phyloP scores from a whole-genome alignment of 1,284 basidiomycete species.

The Hypsizygus ulmarius region DNA sequence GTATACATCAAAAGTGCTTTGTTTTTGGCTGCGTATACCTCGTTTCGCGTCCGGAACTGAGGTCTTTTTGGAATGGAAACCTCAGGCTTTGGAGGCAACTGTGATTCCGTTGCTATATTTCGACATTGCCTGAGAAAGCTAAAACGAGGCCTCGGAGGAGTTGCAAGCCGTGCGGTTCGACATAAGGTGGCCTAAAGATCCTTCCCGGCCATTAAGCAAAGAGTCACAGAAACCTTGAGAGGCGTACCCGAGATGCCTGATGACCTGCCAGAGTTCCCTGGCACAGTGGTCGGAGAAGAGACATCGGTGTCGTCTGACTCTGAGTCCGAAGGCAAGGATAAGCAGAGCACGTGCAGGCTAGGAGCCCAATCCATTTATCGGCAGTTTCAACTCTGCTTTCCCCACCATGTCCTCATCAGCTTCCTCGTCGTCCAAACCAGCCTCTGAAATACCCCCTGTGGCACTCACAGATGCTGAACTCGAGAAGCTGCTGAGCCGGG shows the following conservation, averaged over 20 bases:
- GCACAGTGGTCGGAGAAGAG: constrained; percentile 9
- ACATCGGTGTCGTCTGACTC: constrained; percentile 1
- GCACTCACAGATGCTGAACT: constrained; percentile 41
- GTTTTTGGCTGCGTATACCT: constrained; percentile 51
- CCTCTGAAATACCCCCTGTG: constrained; percentile 15
- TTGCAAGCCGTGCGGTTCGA: constrained; percentile 1
- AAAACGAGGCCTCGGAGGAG: not conserved
- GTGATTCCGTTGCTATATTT: constrained; percentile 20
- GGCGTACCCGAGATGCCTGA: constrained; percentile 10
- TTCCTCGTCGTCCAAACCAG: constrained; percentile 31
- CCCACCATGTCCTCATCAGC: constrained; percentile 32
- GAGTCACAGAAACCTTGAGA: not conserved
- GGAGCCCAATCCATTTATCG: not conserved
- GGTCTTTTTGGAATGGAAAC: constrained; percentile 9
- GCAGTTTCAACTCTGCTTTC: constrained; percentile 7
- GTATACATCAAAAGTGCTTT: constrained; percentile 77
- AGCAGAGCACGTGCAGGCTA: constrained; percentile 6
- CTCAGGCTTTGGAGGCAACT: constrained; percentile 2
- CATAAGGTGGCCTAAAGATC: constrained; percentile 15
- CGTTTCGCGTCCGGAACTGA: constrained; percentile 22
- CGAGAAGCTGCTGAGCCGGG: constrained; percentile 73
- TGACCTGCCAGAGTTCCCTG: not conserved
- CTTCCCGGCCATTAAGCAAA: constrained; percentile 11
- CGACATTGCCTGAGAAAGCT: constrained; percentile 17
- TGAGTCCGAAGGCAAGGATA: not conserved